These are phyloP conservation scores for Fraxinus ornus DNA, from an alignment of 305 asterid species.

Conservation along the genomic window DNA sequence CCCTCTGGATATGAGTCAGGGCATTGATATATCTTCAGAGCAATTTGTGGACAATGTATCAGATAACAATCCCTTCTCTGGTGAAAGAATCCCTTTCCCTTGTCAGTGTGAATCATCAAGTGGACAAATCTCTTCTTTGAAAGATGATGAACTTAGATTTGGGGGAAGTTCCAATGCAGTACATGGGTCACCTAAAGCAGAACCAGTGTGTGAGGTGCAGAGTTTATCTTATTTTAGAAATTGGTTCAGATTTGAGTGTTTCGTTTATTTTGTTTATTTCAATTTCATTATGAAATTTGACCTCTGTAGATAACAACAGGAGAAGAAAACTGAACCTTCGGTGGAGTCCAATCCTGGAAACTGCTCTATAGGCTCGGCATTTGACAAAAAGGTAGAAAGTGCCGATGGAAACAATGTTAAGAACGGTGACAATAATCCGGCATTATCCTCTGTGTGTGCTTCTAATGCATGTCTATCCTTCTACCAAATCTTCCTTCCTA, in stretches of 20 bases:
- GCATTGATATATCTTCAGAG: slow-evolving; percentile 43
- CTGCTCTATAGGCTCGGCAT: slow-evolving; percentile 34
- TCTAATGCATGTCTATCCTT: slow-evolving; percentile 52
- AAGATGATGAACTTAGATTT: slow-evolving; percentile 32
- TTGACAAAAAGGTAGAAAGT: slow-evolving; percentile 32
- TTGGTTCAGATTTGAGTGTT: slow-evolving; percentile 24
- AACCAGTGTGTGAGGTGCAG: slow-evolving; percentile 37
- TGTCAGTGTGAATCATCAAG: slow-evolving; percentile 36
- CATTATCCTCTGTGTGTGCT: slow-evolving; percentile 31
- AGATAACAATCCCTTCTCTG: slow-evolving; percentile 32
- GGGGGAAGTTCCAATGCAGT: slow-evolving; percentile 32
- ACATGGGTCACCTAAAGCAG: slow-evolving; percentile 31
- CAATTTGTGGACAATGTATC: slow-evolving; percentile 41
- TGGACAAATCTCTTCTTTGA: slow-evolving; percentile 30
- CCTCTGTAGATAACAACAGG: slow-evolving; percentile 91
- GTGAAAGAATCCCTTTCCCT: slow-evolving; percentile 33
- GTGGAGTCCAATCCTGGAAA: slow-evolving; percentile 31
- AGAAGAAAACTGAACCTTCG: slow-evolving; percentile 42
- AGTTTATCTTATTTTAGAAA: slow-evolving; percentile 20
- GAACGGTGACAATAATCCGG: slow-evolving; percentile 25
- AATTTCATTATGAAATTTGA: slow-evolving; percentile 69
- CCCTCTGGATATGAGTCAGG: slow-evolving; percentile 81
- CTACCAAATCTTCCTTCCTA: slow-evolving; percentile 7
- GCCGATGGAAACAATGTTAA: slow-evolving; percentile 31
- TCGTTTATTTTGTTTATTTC: slow-evolving; percentile 41